Evolutionary conservation across 2,329 filamentous ascomycete genomes (phyloP).

Genomic region (Botrytis fabae): DNA sequence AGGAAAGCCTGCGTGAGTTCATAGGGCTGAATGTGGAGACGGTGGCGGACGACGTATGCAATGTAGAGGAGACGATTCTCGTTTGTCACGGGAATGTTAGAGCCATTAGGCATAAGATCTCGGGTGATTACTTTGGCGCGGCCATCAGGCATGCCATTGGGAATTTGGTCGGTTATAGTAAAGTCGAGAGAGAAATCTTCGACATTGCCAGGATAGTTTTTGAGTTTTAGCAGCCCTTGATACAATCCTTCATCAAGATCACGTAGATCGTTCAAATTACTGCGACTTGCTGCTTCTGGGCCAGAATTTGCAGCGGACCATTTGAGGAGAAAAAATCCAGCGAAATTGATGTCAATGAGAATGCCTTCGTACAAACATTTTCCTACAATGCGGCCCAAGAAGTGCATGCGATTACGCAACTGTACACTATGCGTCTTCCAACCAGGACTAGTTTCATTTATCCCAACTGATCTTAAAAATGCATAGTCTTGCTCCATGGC

Average conservation of each 20-base stretch:
- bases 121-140: constrained; percentile 65
- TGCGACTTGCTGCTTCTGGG: constrained; percentile 73
- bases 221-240: constrained; percentile 77
- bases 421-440: constrained; percentile 59
- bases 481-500: constrained; percentile 69
- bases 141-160: constrained; percentile 43
- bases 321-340: constrained; percentile 92
- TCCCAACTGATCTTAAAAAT: constrained; percentile 52
- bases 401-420: constrained; percentile 78
- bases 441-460: constrained; percentile 54
- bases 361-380: constrained; percentile 99
- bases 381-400: constrained; percentile 86
- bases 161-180: constrained; percentile 77
- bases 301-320: constrained; percentile 77
- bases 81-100: constrained; percentile 79
- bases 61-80: constrained; percentile 94
- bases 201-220: constrained; percentile 82
- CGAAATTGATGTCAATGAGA: constrained; percentile 87
- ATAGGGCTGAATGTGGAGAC: constrained; percentile 76
- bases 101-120: constrained; percentile 75
- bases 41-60: constrained; percentile 84
- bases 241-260: constrained; percentile 92
- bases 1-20: constrained; percentile 87
- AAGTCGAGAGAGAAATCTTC: constrained; percentile 83
- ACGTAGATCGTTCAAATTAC: constrained; percentile 90